A percentile compares a stretch with the other conserved stretches of the same genome.
Evolutionary conservation across 495 filamentous ascomycete genomes (phyloP).

Genomic region (Penicillium verhagenii): DNA sequence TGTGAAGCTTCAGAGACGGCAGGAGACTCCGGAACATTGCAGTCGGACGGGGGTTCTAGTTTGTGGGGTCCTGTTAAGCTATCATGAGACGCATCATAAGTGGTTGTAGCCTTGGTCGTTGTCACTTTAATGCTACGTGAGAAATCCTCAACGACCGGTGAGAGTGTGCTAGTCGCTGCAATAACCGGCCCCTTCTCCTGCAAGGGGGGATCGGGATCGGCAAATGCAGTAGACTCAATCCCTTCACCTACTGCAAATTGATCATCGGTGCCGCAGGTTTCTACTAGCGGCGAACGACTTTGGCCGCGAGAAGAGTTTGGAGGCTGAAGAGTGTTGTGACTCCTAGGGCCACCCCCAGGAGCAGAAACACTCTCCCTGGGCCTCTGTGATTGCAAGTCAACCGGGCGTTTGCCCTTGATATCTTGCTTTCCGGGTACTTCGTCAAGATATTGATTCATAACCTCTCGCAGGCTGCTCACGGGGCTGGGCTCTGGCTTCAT

Average conservation of each 20-base stretch:
- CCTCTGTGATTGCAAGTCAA: constrained; percentile 23
- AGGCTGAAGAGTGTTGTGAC: constrained; percentile 30
- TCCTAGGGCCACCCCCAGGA: constrained; percentile 19
- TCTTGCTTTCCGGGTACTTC: constrained; percentile 18
- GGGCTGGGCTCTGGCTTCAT: constrained; percentile 61
- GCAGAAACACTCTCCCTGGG: constrained; percentile 27
- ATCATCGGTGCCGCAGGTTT: constrained; percentile 52
- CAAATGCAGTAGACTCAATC: constrained; percentile 17
- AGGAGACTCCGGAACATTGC: constrained; percentile 26
- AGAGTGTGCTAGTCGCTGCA: constrained; percentile 22
- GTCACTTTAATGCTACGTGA: constrained; percentile 24
- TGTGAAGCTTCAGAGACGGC: constrained; percentile 43
- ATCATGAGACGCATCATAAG: constrained; percentile 16
- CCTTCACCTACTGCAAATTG: constrained; percentile 17
- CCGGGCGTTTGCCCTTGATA: constrained; percentile 24
- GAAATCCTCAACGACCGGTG: constrained; percentile 33
- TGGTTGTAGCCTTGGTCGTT: constrained; percentile 10
- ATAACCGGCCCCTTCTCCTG: constrained; percentile 23
- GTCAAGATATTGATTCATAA: constrained; percentile 84
- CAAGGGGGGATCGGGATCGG: constrained; percentile 24
- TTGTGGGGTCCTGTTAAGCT: constrained; percentile 26
- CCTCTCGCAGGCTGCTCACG: constrained; percentile 81
- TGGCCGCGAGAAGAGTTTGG: constrained; percentile 21
- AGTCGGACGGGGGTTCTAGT: constrained; percentile 17
- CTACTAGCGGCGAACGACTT: constrained; percentile 51